Conservation (phyloP, 495 filamentous ascomycete species). For the Bombardia bombarda region DNA sequence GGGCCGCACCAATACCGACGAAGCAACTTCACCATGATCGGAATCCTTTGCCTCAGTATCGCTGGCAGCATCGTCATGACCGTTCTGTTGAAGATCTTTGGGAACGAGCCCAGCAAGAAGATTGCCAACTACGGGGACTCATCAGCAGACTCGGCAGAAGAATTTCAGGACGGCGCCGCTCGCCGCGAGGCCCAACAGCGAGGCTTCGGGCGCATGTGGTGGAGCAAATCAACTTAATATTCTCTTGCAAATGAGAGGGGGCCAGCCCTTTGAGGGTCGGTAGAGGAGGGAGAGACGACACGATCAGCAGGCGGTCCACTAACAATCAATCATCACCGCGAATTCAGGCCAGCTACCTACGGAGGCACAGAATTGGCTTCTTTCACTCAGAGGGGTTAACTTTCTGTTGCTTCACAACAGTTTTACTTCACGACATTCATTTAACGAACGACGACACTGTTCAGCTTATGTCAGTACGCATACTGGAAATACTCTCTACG, state of each 20-base stretch:
- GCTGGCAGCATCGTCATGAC: conserved; percentile 59
- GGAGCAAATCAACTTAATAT: conserved; percentile 16
- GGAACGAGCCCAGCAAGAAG: conserved; percentile 45
- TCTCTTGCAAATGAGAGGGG: background rate
- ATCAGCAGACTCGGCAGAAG: conserved; percentile 39
- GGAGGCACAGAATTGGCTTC: too few relatives aligned
- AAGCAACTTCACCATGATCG: conserved; percentile 83
- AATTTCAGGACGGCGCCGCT: conserved; percentile 61
- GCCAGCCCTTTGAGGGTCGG: background rate
- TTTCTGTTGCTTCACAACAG: too few relatives aligned
- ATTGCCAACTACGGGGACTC: conserved; percentile 20
- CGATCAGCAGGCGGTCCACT: conserved; percentile 11
- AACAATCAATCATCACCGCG: background rate
- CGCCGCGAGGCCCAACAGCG: conserved; percentile 59
- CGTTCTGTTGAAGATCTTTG: conserved; percentile 53
- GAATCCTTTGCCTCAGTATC: conserved; percentile 73
- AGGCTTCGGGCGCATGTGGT: conserved; percentile 56
- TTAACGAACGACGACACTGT: conserved; percentile 1
- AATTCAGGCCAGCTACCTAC: conserved; percentile 12
- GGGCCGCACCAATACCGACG: conserved; percentile 68
- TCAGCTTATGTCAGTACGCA: conserved; percentile 6
- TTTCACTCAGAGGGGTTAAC: too few relatives aligned
- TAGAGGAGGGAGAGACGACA: background rate
- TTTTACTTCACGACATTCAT: conserved; percentile 18
- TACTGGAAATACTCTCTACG: too few relatives aligned